These are phyloP conservation scores for Acorus gramineus DNA, from an alignment of 106 monocot genomes.

Conservation along the genomic window DNA sequence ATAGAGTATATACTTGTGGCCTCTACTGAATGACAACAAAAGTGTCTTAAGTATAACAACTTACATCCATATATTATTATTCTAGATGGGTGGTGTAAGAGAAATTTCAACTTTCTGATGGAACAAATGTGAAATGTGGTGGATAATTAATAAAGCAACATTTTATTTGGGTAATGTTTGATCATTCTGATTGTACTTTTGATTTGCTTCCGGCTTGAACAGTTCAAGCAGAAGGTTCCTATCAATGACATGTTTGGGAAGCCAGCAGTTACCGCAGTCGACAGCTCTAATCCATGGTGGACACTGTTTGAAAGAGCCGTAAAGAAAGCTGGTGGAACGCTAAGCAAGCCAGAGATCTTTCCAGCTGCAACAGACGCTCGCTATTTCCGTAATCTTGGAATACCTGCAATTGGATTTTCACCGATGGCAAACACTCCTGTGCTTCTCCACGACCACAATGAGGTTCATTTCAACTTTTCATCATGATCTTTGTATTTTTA, in stretches of 20 bases:
- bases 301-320: constrained; percentile 51
- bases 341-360: constrained; percentile 80
- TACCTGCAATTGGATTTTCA: constrained; percentile 96
- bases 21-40: too few relatives aligned
- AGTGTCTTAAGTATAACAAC: too few relatives aligned
- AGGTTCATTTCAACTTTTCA: constrained; percentile 31
- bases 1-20: too few relatives aligned
- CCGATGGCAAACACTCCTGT: constrained; percentile 93
- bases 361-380: constrained; percentile 93
- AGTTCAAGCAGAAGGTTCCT: constrained; percentile 67
- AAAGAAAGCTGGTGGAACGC: constrained; percentile 59
- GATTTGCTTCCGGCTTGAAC: constrained; percentile 14
- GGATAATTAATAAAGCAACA: too few relatives aligned
- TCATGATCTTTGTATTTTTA: neutral
- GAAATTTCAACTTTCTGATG: too few relatives aligned
- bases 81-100: too few relatives aligned
- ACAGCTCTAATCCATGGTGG: constrained; percentile 89
- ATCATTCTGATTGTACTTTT: neutral
- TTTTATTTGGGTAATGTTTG: too few relatives aligned
- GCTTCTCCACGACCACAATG: constrained; percentile 90
- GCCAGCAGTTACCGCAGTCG: constrained; percentile 50
- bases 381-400: constrained; percentile 50
- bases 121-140: too few relatives aligned
- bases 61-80: too few relatives aligned
- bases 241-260: constrained; percentile 66